phyloP scores from a whole-genome alignment of 768 basidiomycete genomes.

The Sporobolomyces pararoseus region DNA sequence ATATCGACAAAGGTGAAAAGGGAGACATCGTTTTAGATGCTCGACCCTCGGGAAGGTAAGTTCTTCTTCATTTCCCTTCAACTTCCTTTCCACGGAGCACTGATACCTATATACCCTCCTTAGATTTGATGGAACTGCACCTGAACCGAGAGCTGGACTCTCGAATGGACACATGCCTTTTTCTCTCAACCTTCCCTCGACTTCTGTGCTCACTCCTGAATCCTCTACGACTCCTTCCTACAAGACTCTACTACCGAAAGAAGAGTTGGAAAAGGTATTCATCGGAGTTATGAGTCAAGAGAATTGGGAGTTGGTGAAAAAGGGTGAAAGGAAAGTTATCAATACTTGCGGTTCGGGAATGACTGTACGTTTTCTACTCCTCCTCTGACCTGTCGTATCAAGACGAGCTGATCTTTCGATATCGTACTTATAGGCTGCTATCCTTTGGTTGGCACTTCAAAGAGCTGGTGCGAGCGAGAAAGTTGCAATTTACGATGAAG shows the following conservation, averaged over 20 bases:
- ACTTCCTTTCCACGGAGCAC: not conserved
- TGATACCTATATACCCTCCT: constrained; percentile 7
- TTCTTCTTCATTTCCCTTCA: constrained; percentile 4
- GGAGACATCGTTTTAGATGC: constrained; percentile 82
- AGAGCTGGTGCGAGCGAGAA: constrained; percentile 58
- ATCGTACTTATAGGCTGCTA: constrained; percentile 59
- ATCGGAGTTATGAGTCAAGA: constrained; percentile 59
- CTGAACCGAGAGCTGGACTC: constrained; percentile 51
- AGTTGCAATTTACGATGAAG: constrained; percentile 88
- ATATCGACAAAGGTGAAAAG: constrained; percentile 48
- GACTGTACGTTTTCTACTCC: constrained; percentile 55
- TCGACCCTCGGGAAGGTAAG: constrained; percentile 72
- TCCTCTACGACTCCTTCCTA: constrained; percentile 55
- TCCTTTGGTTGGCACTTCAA: constrained; percentile 89
- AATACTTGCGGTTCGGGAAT: constrained; percentile 93
- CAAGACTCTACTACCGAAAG: constrained; percentile 57
- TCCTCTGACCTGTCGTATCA: not conserved
- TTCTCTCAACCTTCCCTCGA: constrained; percentile 81
- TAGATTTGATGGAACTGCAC: constrained; percentile 71
- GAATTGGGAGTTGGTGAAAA: constrained; percentile 55
- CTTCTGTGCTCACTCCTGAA: constrained; percentile 29
- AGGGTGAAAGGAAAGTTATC: constrained; percentile 61
- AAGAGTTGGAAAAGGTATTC: constrained; percentile 62
- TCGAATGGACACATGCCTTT: constrained; percentile 89
- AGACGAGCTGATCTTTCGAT: not conserved